Base-by-base conservation (phyloP, 225 moss, liverwort and hornwort species). In the Climacium dendroides region DNA sequence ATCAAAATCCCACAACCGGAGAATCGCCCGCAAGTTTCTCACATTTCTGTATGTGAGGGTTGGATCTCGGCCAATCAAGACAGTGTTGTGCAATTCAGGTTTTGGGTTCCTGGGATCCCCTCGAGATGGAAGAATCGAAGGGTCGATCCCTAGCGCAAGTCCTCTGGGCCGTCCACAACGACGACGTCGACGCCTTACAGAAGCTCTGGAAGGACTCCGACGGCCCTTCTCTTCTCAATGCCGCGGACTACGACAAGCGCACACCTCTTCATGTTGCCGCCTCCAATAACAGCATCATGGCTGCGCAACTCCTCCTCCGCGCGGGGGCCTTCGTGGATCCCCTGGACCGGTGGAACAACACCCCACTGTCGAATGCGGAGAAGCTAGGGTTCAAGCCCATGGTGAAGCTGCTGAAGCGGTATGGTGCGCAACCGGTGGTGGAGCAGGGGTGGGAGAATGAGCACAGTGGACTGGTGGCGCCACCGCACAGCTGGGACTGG, bases 401-500 rank as follows among this genome's bases (percentile, higher is more conserved):
- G 93, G 81, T 94, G 80, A 93, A 93, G 88, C 89, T 98, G 71
- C 92, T 98, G 39, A 57, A 73, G 63, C 79, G 82, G 17, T 80
- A 89, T 62, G 97, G 94, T 28, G 97, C 96, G 43, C 59, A 87
- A 64, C 83, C 73, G n/a, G 82, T 74, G 78, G 65, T 59, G 15
- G 74, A 85, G 67, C 85, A 90, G 34, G 89, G 73, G 48, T 74
- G 88, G 80, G 83, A 89, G 54, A 67, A n/a, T 29, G 83, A 71
- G 53, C 61, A 7, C 67, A 81, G 83, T 41, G 87, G 67, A 78
- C 45, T 41, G 24, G 94, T 92, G 65, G 92, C 93, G 57, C 89
- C 86, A 10, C 90, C 94, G 18, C 92, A 89, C 13, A 95, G 92
- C 83, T 95, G 92, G 83, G 94, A 98, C 72, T 98, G 96, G 95